Evolutionary conservation across 2,329 filamentous ascomycete genomes (phyloP).

Genomic region (Colletotrichum camelliae): DNA sequence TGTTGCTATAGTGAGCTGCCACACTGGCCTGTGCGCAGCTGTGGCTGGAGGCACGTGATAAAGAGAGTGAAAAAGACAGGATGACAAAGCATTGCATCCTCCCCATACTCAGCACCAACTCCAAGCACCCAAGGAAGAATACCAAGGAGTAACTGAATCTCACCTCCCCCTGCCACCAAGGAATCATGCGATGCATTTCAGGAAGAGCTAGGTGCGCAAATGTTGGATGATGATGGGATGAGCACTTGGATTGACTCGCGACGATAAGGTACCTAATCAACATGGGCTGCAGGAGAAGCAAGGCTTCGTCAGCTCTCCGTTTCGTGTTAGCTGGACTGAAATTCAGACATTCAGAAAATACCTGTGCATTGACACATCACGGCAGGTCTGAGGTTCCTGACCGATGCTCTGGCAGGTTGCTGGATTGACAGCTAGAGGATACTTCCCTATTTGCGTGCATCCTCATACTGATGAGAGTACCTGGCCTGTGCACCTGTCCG

Average conservation of each 20-base stretch:
- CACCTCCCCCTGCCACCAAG: no score
- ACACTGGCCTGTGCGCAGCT: not conserved
- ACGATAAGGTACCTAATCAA: no score
- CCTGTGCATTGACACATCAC: no score
- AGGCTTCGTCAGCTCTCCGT: no score
- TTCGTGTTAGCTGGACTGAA: no score
- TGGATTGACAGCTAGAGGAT: not conserved
- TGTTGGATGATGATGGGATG: not conserved
- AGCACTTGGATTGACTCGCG: not conserved
- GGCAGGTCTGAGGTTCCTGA: not conserved
- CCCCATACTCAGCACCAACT: no score
- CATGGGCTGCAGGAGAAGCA: no score
- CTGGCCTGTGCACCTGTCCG: not conserved
- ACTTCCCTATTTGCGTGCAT: not conserved
- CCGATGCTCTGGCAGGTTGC: not conserved
- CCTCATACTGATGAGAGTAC: not conserved
- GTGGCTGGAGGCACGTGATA: not conserved
- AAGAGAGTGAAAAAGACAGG: no score
- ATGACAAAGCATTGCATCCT: no score
- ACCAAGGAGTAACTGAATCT: not conserved
- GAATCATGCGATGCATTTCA: no score
- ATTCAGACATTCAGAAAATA: no score
- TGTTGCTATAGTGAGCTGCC: not conserved
- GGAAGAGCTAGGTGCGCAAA: not conserved
- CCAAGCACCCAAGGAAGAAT: no score